Evolutionary conservation across 2,329 filamentous ascomycete genomes (phyloP).

Genomic region (Alternaria consortialis): DNA sequence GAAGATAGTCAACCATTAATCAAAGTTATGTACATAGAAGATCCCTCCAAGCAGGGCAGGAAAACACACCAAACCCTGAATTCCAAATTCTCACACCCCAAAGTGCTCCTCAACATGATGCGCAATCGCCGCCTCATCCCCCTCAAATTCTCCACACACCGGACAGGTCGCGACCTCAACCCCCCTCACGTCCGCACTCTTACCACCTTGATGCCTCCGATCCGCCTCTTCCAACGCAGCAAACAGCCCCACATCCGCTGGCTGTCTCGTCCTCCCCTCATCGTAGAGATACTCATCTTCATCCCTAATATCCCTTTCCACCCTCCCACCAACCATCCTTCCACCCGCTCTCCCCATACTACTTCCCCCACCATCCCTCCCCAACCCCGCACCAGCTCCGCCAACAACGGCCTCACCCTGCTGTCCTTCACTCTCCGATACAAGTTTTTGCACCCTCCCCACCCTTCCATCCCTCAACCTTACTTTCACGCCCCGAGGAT

Average conservation of each 20-base stretch:
- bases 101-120: constrained; percentile 72
- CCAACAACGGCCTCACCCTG: constrained; percentile 40
- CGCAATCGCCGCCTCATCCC: constrained; percentile 73
- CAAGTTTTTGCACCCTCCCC: constrained; percentile 75
- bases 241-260: constrained; percentile 27
- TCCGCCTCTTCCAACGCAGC: constrained; percentile 40
- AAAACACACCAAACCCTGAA: neutral
- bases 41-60: neutral
- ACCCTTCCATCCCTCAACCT: constrained; percentile 75
- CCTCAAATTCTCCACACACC: constrained; percentile 71
- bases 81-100: constrained; percentile 11
- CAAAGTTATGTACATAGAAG: neutral
- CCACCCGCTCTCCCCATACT: constrained; percentile 10
- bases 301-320: constrained; percentile 41
- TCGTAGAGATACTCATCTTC: constrained; percentile 44
- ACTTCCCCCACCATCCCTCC: constrained; percentile 34
- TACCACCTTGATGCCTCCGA: constrained; percentile 34
- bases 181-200: constrained; percentile 11
- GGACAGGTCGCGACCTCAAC: constrained; percentile 62
- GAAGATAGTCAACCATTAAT: neutral
- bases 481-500: constrained; percentile 82
- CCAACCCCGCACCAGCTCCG: constrained; percentile 32
- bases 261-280: constrained; percentile 23
- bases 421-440: constrained; percentile 31
- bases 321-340: constrained; percentile 23